Conservation (phyloP, 495 filamentous ascomycete species). For the Penicillium parvum region DNA sequence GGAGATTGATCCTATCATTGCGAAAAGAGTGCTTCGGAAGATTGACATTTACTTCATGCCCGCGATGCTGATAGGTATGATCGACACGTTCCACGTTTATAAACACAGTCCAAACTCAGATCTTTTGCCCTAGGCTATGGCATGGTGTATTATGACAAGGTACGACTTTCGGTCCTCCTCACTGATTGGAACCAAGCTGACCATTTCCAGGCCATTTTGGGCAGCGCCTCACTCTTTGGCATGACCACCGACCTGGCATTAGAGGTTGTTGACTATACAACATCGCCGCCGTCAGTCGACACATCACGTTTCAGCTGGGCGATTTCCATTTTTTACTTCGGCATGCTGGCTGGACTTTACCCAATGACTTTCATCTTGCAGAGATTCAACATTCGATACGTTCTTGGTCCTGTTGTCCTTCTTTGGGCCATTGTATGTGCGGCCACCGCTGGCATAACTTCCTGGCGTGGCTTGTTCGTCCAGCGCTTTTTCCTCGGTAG, state of each 20-base stretch:
- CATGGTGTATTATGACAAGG: conserved; percentile 76
- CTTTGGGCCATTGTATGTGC: conserved; percentile 65
- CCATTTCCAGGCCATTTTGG: conserved; percentile 70
- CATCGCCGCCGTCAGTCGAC: conserved; percentile 50
- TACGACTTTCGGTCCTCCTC: too few relatives aligned
- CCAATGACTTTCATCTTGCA: conserved; percentile 68
- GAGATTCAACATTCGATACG: conserved; percentile 56
- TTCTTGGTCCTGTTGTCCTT: conserved; percentile 60
- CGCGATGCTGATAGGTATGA: conserved; percentile 59
- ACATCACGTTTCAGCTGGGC: conserved; percentile 68
- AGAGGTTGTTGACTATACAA: conserved; percentile 46
- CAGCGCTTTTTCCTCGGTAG: conserved; percentile 67
- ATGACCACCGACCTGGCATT: conserved; percentile 67
- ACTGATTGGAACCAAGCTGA: too few relatives aligned
- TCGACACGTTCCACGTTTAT: neutral
- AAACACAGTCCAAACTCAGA: neutral
- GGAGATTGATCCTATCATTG: conserved; percentile 48
- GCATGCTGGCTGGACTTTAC: conserved; percentile 68
- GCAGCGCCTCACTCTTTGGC: conserved; percentile 66
- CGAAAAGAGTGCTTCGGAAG: conserved; percentile 58
- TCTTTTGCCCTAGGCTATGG: conserved; percentile 48
- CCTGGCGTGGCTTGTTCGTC: conserved; percentile 58
- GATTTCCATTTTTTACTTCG: conserved; percentile 75
- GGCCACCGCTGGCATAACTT: conserved; percentile 61
- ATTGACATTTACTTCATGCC: conserved; percentile 70